Base-by-base conservation (phyloP, 306 rosid species). In the Cucumis melo region DNA sequence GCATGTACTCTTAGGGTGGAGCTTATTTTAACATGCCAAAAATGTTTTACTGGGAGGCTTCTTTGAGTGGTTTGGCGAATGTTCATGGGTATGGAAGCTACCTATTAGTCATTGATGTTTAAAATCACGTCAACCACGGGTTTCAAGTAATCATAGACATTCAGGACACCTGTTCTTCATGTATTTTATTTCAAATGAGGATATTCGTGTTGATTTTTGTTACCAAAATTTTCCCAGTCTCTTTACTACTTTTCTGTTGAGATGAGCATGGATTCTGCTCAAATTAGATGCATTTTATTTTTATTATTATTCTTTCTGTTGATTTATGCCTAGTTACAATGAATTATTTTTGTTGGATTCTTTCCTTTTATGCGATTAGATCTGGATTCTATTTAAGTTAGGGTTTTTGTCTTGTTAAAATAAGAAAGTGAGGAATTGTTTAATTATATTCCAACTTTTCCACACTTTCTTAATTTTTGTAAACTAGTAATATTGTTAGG, bases 1-100 rank as follows among this genome's bases (percentile, higher is more conserved):
- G 96, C 90, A 95, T 77, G 89, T 81, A 75, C 75, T 61, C 36
- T 64, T 51, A 15, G 56, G 24, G 23, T 27, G 7, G 15, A 66
- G 14, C 8, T 34, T 20, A 13, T 13, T 50, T 72, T 48, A 15
- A 72, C 9, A 50, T 27, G 76, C 16, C 60, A 50, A 46, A 46
- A 44, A 27, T 72, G 24, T 72, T 48, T 42, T 71, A 48, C 21
- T 50, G 11, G 10, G 76, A 71, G 76, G 15, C 24, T 70, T 70
- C 41, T 14, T 8, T 70, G 56, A 27, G 48, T 44, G 56, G 73
- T 19, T 11, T 41, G 54, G 55, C 46, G 75, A 44, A 7, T 44
- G 23, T 23, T 44, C 34, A n/a, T 66, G 39, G n/a, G 38, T 42
- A 23, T 70, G 55, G 44, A 46, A 21, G 7, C 2, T 72, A 12